Evolutionary conservation across 805 yeast genomes (phyloP), one percentile per base, ranked within the genome.

Genomic region (Candida nemodendra): DNA sequence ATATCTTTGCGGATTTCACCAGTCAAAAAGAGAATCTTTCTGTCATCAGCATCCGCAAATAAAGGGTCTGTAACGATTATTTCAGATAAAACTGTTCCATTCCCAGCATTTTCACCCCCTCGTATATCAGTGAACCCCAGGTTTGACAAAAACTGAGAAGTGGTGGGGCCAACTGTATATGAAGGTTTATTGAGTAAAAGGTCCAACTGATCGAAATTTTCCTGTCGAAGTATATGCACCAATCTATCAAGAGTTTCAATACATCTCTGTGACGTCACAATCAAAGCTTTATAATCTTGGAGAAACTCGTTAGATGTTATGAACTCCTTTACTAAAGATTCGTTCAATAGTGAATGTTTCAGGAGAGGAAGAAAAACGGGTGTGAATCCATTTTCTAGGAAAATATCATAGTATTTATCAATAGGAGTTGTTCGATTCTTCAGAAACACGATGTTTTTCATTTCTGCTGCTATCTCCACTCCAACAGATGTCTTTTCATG

Each of bases 161-260:
- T 91, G 0, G 95, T 89, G 1, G 96, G 96, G 0, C 98, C 98
- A 5, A 91, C 96, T 0, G 96, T 87, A 54, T 80, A 91, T 0
- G 83, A 81, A 0, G 80, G 75, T 49, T 78, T 79, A 3, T 46
- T 37, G 5, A 76, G 55, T 1, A 80, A 63, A 0, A 33, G 37
- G 6, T 56, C 48, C 12, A 56, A 32, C 18, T 25, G 17, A 5
- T 27, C 33, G 37, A 42, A 48, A 6, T 30, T 37, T 12, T 44
- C 47, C 5, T 31, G 27, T 25, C 35, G 34, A n/a, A 68, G 48
- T 9, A 41, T 40, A 0, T 47, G 43, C 5, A 81, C 61, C 11
- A 74, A 57, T 26, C 66, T 65, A 43, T 74, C 75, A 9, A 88
- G 60, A 4, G 87, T 81, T 50, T 90, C 96, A 0, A 90, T 95